Evolutionary conservation across 164 flowering plant species (phyloP).

Genomic region (Aristolochia californica): DNA sequence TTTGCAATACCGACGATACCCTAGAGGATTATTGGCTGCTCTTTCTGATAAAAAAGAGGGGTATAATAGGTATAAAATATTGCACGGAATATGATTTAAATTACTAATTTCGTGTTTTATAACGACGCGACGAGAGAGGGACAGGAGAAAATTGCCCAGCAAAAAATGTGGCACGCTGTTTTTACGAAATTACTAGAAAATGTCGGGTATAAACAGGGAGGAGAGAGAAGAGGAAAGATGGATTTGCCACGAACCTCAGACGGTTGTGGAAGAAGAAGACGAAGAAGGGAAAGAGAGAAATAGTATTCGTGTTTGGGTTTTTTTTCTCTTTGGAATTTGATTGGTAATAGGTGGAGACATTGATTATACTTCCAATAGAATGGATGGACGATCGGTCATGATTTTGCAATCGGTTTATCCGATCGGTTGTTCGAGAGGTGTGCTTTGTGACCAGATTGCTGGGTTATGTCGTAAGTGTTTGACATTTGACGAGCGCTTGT

Average conservation of each 20-base stretch:
- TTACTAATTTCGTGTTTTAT: background rate
- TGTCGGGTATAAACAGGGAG: background rate
- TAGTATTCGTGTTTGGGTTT: background rate
- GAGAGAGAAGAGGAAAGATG: conserved; percentile 1
- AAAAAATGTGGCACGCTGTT: too few species aligned
- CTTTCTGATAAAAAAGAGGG: too few species aligned
- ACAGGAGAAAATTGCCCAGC: background rate
- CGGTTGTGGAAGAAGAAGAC: background rate
- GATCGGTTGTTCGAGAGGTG: background rate
- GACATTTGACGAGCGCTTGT: background rate
- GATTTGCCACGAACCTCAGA: background rate
- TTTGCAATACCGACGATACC: too few species aligned
- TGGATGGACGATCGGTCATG: too few species aligned
- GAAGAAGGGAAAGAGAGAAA: background rate
- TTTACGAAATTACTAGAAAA: too few species aligned
- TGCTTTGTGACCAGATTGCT: background rate
- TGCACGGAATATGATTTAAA: background rate
- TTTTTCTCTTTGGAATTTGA: background rate
- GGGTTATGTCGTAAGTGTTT: background rate
- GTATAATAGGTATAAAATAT: too few species aligned
- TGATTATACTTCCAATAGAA: too few species aligned
- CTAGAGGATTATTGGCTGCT: too few species aligned
- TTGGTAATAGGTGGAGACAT: too few species aligned
- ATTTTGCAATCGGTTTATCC: background rate
- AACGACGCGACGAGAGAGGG: background rate